Evolutionary conservation across 345 rosid species (phyloP).

Genomic region (Salix exigua): DNA sequence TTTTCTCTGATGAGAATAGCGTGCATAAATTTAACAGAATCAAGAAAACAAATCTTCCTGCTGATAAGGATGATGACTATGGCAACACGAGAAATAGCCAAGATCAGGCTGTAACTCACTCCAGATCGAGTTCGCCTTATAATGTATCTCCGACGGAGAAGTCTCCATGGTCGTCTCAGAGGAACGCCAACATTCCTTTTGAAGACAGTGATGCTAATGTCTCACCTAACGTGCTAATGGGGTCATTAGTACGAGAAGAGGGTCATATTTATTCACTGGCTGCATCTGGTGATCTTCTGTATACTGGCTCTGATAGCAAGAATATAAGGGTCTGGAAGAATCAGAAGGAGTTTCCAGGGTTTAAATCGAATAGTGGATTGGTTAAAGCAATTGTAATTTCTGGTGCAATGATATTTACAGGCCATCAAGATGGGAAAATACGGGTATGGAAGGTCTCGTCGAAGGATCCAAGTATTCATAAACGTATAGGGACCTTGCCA

Average conservation of each 20-base stretch:
- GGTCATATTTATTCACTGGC: slow-evolving; percentile 90
- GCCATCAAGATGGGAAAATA: slow-evolving; percentile 92
- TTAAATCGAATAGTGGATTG: slow-evolving; percentile 77
- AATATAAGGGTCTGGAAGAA: slow-evolving; percentile 89
- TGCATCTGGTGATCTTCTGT: slow-evolving; percentile 56
- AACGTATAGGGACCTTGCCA: slow-evolving; percentile 69
- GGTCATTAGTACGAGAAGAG: slow-evolving; percentile 79
- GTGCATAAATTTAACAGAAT: slow-evolving; percentile 23
- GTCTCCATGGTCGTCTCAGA: slow-evolving; percentile 65
- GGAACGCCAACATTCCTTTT: not conserved
- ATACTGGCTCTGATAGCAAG: slow-evolving; percentile 87
- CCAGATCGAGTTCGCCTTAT: slow-evolving; percentile 14
- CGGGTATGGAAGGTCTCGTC: slow-evolving; percentile 68
- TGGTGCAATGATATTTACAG: slow-evolving; percentile 60
- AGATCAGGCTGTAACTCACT: not conserved
- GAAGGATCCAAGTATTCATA: slow-evolving; percentile 42
- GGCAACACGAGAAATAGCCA: not conserved
- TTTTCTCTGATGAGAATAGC: slow-evolving; percentile 12
- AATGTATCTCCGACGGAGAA: slow-evolving; percentile 40
- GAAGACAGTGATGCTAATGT: not conserved
- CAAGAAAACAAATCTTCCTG: slow-evolving; percentile 20
- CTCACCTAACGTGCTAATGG: slow-evolving; percentile 55
- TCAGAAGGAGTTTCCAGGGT: slow-evolving; percentile 65
- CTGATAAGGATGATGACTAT: not conserved
- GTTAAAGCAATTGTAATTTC: slow-evolving; percentile 76